phyloP scores from a whole-genome alignment of 164 flowering plant genomes.

The Macadamia tetraphylla region DNA sequence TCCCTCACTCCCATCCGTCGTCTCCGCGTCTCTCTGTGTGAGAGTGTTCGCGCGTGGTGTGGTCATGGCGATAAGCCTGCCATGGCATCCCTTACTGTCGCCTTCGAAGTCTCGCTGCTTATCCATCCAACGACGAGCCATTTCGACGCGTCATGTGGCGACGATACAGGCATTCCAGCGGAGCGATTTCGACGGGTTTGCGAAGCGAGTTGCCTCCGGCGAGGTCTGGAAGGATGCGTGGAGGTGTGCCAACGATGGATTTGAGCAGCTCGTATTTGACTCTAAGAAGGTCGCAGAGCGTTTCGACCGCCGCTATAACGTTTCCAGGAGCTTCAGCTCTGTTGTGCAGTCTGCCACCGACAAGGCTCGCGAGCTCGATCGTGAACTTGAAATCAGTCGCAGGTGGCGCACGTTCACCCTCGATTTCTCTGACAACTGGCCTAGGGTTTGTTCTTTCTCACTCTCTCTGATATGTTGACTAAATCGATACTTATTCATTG shows the following conservation, averaged over 20 bases:
- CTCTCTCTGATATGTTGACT: not conserved
- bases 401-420: constrained; percentile 51
- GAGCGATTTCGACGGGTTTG: constrained; percentile 64
- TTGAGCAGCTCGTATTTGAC: constrained; percentile 69
- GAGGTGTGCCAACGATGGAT: constrained; percentile 75
- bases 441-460: constrained; percentile 80
- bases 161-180: constrained; percentile 50
- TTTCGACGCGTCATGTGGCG: constrained; percentile 15
- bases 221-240: constrained; percentile 64
- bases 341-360: constrained; percentile 42
- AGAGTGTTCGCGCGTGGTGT: too few species aligned
- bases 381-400: constrained; percentile 54
- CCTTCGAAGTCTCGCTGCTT: constrained; percentile 18
- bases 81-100: constrained; percentile 33
- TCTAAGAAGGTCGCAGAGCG: constrained; percentile 79
- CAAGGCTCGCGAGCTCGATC: constrained; percentile 62
- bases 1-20: too few species aligned
- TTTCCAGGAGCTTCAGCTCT: constrained; percentile 45
- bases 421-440: constrained; percentile 70
- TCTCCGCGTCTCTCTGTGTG: too few species aligned
- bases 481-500: too few species aligned
- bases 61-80: constrained; percentile 38
- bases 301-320: constrained; percentile 58
- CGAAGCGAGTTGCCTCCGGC: constrained; percentile 50
- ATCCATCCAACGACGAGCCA: not conserved